A percentile compares a stretch with the other conserved stretches of the same genome.
phyloP scores from a whole-genome alignment of 495 filamentous ascomycete species.

The Gamarada debralockiae region DNA sequence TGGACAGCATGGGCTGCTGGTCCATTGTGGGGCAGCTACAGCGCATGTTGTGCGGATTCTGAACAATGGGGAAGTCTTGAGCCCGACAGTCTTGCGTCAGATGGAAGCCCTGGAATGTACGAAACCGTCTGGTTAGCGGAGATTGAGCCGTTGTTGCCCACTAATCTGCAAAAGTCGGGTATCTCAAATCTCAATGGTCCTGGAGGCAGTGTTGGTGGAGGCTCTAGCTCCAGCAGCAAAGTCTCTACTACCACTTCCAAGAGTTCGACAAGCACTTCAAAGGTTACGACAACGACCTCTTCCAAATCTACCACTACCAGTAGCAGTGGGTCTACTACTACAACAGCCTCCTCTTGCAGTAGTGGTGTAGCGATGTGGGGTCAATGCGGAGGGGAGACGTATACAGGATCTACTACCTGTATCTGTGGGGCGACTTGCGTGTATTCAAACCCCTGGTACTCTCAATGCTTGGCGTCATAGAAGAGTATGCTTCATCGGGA shows the following conservation, averaged over 20 bases:
- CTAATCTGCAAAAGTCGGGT: conserved; percentile 28
- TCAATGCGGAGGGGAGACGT: not conserved
- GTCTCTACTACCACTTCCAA: no score
- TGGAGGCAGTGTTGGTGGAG: no score
- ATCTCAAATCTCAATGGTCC: conserved; percentile 11
- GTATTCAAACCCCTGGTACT: not conserved
- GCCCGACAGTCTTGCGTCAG: conserved; percentile 38
- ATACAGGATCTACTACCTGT: not conserved
- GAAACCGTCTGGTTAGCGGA: conserved; percentile 40
- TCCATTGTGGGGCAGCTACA: conserved; percentile 43
- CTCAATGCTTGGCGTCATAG: not conserved
- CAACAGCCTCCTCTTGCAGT: no score
- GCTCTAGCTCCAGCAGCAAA: no score
- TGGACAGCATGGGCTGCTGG: conserved; percentile 53
- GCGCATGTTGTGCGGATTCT: conserved; percentile 45
- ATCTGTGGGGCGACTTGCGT: not conserved
- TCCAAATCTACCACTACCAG: no score
- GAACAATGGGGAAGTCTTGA: conserved; percentile 41
- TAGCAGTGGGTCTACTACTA: no score
- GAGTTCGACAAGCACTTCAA: no score
- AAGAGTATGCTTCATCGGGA: not conserved
- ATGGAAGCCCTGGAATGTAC: conserved; percentile 41
- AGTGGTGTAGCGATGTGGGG: not conserved
- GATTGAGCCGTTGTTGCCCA: conserved; percentile 40
- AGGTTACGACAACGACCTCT: no score